A percentile compares a stretch with the other conserved stretches of the same genome.
Conservation (phyloP, 1,284 basidiomycete species). For the Ustilago sp. region DNA sequence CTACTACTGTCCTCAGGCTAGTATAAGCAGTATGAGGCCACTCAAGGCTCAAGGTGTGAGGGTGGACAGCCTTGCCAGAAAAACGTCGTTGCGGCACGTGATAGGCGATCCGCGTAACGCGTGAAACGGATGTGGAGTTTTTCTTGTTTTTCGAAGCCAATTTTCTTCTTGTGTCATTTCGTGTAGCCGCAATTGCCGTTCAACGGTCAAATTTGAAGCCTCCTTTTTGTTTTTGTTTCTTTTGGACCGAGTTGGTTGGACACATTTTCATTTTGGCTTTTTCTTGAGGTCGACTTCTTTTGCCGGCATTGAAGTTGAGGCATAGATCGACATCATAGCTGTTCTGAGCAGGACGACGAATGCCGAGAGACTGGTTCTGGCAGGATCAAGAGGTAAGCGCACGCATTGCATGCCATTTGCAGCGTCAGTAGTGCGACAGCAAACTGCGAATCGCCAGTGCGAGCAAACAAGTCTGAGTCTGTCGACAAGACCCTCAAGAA, state of each 20-base stretch:
- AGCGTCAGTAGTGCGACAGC: neutral
- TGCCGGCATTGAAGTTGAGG: neutral
- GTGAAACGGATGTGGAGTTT: slow-evolving; percentile 38
- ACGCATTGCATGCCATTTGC: no score
- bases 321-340: neutral
- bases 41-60: neutral
- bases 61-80: neutral
- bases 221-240: slow-evolving; percentile 10
- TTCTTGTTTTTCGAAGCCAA: slow-evolving; percentile 16
- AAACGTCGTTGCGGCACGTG: slow-evolving; percentile 27
- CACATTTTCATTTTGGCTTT: slow-evolving; percentile 8
- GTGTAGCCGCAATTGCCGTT: slow-evolving; percentile 12
- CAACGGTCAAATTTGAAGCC: slow-evolving; percentile 18
- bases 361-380: no score
- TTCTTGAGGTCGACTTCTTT: slow-evolving; percentile 4
- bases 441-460: no score
- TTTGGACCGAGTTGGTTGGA: slow-evolving; percentile 9
- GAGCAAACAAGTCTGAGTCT: no score
- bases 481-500: no score
- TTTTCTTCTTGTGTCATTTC: slow-evolving; percentile 27
- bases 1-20: no score
- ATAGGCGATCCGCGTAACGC: slow-evolving; percentile 37
- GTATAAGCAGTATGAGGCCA: neutral
- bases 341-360: neutral
- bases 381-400: no score